phyloP scores from a whole-genome alignment of 148 eudicot genomes.

The Oxyria digyna region DNA sequence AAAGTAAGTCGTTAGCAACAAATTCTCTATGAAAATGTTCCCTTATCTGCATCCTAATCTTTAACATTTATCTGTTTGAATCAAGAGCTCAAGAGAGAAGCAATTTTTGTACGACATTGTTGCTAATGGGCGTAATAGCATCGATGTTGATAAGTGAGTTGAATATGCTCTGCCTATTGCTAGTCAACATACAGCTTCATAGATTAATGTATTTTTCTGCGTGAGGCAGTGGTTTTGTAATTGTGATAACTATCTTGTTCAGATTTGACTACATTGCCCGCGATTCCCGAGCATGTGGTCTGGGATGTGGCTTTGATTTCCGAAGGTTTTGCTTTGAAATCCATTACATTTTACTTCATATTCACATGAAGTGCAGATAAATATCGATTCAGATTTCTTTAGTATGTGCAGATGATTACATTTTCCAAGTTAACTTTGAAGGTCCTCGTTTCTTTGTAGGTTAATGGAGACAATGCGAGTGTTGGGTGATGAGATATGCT shows the following conservation, averaged over 20 bases:
- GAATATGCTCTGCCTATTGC: neutral
- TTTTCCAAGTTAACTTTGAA: neutral
- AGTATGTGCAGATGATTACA: neutral
- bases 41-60: neutral
- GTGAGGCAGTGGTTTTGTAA: neutral
- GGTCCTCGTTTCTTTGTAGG: constrained; percentile 25
- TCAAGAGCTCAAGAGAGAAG: constrained; percentile 52
- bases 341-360: neutral
- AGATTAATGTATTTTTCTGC: neutral
- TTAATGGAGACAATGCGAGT: constrained; percentile 87
- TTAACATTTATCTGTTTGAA: neutral
- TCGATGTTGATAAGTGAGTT: constrained; percentile 87
- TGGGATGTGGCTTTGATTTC: constrained; percentile 81
- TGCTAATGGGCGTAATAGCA: constrained; percentile 90
- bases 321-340: constrained; percentile 22
- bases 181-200: neutral
- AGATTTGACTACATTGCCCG: constrained; percentile 95
- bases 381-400: neutral
- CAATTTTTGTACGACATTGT: constrained; percentile 83
- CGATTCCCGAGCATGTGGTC: constrained; percentile 90
- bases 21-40: neutral
- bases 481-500: constrained; percentile 86
- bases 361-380: neutral
- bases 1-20: constrained; percentile 32
- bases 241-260: neutral